Evolutionary conservation across 106 monocot genomes (phyloP).

Genomic region (Chionographis japonica): DNA sequence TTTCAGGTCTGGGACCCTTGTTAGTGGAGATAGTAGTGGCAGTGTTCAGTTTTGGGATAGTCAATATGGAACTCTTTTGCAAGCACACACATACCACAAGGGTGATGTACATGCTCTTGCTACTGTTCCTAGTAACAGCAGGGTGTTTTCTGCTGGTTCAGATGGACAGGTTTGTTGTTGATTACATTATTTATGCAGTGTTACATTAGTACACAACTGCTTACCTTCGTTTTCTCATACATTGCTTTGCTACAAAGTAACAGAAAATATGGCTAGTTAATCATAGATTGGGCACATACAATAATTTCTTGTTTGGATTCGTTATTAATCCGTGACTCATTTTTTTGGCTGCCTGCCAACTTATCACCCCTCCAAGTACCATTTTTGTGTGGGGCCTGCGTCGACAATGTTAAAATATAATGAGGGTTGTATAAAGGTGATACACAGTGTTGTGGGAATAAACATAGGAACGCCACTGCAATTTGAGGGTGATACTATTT

Average conservation of each 20-base stretch:
- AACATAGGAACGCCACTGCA: too few relatives aligned
- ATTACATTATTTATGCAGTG: neutral
- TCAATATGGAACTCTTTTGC: slow-evolving; percentile 69
- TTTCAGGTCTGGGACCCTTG: slow-evolving; percentile 76
- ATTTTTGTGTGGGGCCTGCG: too few relatives aligned
- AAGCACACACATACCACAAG: slow-evolving; percentile 69
- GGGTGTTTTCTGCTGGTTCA: slow-evolving; percentile 95
- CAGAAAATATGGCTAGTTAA: too few relatives aligned
- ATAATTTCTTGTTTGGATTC: too few relatives aligned
- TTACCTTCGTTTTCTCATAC: neutral
- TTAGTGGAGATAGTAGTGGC: slow-evolving; percentile 96
- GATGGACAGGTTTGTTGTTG: slow-evolving; percentile 73
- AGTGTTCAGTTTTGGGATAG: slow-evolving; percentile 98
- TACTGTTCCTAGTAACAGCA: slow-evolving; percentile 66
- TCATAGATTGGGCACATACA: too few relatives aligned
- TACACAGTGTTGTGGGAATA: too few relatives aligned
- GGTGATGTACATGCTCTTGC: slow-evolving; percentile 85
- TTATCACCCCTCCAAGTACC: too few relatives aligned
- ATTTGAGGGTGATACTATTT: too few relatives aligned
- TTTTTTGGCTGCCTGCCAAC: too few relatives aligned
- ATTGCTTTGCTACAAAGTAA: neutral
- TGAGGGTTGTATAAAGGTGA: too few relatives aligned
- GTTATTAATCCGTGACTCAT: too few relatives aligned
- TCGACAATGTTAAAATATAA: too few relatives aligned
- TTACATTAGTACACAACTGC: neutral